Conservation (phyloP, 495 filamentous ascomycete species). For the Lichenothelia convexa region DNA sequence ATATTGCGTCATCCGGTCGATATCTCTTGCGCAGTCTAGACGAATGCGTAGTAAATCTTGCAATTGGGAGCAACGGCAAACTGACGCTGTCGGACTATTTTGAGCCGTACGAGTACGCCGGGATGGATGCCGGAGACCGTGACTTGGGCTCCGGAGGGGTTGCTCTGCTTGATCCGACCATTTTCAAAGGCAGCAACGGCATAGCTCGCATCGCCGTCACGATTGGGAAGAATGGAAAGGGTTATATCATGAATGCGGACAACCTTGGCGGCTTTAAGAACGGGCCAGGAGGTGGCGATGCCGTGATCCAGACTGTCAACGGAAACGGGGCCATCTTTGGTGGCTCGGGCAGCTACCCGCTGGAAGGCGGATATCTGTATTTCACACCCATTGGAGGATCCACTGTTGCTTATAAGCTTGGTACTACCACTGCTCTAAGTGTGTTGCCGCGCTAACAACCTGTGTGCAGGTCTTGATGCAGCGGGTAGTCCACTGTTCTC, state of each 20-base stretch:
- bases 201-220: constrained; percentile 23
- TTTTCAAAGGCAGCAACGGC: constrained; percentile 24
- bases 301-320: constrained; percentile 25
- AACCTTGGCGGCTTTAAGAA: constrained; percentile 31
- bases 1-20: constrained; percentile 20
- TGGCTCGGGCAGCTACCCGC: constrained; percentile 27
- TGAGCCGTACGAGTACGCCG: constrained; percentile 24
- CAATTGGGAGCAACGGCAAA: constrained; percentile 16
- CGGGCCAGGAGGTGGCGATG: constrained; percentile 23
- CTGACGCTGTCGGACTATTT: constrained; percentile 24
- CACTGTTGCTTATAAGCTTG: constrained; percentile 20
- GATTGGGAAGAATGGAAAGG: constrained; percentile 29
- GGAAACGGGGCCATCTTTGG: constrained; percentile 25
- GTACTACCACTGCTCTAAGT: too few species aligned
- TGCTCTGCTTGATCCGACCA: constrained; percentile 19
- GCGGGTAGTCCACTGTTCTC: constrained; percentile 23
- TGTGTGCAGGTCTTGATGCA: too few species aligned
- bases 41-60: constrained; percentile 22
- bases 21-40: constrained; percentile 20
- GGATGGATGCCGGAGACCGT: constrained; percentile 24
- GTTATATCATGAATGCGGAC: constrained; percentile 28
- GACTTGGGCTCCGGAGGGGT: constrained; percentile 25
- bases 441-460: too few species aligned
- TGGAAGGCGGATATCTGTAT: constrained; percentile 33
- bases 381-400: constrained; percentile 19